Evolutionary conservation across 495 filamentous ascomycete species (phyloP).

Genomic region (Neurospora sublineolata): DNA sequence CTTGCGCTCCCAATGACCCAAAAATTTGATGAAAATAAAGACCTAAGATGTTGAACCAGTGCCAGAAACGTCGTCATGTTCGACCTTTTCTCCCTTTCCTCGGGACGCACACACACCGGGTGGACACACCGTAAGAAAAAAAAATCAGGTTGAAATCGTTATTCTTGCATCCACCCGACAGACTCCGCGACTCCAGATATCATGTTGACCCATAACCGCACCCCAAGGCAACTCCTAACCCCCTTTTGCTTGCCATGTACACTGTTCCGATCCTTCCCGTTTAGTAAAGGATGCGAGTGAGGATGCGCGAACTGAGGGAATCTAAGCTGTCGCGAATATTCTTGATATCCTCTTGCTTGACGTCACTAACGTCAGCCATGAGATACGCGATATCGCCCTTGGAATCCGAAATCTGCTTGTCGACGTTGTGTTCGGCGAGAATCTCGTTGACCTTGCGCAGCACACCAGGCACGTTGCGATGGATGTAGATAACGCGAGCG

Average conservation of each 20-base stretch:
- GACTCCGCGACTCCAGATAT: slow-evolving; percentile 13
- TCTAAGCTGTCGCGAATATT: slow-evolving; percentile 76
- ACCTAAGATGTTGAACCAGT: neutral
- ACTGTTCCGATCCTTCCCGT: neutral
- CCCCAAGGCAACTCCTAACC: neutral
- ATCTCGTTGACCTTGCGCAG: slow-evolving; percentile 87
- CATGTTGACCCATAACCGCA: slow-evolving; percentile 1
- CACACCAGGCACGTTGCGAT: slow-evolving; percentile 90
- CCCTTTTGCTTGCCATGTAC: neutral
- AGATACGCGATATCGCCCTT: slow-evolving; percentile 90
- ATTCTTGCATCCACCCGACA: slow-evolving; percentile 2
- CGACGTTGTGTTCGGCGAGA: slow-evolving; percentile 89
- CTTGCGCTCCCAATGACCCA: neutral
- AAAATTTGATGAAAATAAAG: neutral
- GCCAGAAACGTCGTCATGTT: neutral
- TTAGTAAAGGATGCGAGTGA: slow-evolving; percentile 83
- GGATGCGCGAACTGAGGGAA: slow-evolving; percentile 66
- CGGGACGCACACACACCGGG: neutral
- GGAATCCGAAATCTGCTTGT: slow-evolving; percentile 95
- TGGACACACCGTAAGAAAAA: neutral
- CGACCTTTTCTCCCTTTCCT: neutral
- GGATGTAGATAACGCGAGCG: slow-evolving; percentile 88
- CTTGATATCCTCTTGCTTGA: slow-evolving; percentile 69
- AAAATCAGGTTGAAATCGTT: slow-evolving; percentile 10
- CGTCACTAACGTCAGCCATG: slow-evolving; percentile 93